Evolutionary conservation across 1,284 basidiomycete genomes (phyloP).

Genomic region (Leccinum griseonigrum): DNA sequence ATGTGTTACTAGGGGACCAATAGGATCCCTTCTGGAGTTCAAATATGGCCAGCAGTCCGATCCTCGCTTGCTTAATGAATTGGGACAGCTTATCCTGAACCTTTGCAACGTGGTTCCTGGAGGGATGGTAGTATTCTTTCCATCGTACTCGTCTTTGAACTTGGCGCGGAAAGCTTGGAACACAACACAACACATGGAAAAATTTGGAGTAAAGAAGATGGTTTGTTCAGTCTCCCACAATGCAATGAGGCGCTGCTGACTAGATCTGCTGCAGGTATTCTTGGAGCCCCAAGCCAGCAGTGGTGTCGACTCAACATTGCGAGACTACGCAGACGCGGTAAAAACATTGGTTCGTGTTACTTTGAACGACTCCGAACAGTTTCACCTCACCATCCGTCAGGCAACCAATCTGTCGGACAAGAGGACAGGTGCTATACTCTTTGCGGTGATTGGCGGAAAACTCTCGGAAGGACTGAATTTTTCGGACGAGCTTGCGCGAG

Average conservation of each 20-base stretch:
- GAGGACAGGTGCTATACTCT: conserved; percentile 70
- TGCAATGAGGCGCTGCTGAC: not conserved
- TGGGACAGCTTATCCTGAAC: conserved; percentile 83
- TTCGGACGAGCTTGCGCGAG: conserved; percentile 84
- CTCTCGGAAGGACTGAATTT: conserved; percentile 98
- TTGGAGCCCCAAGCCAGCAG: conserved; percentile 80
- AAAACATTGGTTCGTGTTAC: conserved; percentile 35
- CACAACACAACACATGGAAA: conserved; percentile 56
- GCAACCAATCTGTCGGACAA: conserved; percentile 24
- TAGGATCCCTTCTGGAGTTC: conserved; percentile 77
- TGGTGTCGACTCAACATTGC: conserved; percentile 77
- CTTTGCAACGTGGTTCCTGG: conserved; percentile 77
- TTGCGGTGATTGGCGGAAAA: conserved; percentile 97
- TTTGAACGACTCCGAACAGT: not conserved
- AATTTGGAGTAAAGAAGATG: conserved; percentile 74
- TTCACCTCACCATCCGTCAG: conserved; percentile 10
- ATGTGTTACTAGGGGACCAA: conserved; percentile 77
- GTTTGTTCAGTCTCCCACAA: conserved; percentile 22
- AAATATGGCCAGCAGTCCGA: conserved; percentile 81
- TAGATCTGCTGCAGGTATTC: conserved; percentile 67
- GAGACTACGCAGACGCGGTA: conserved; percentile 72
- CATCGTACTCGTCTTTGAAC: conserved; percentile 86
- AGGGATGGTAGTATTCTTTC: conserved; percentile 93
- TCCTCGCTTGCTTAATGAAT: conserved; percentile 67
- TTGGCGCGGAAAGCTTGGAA: conserved; percentile 69